Evolutionary conservation across 2,329 filamentous ascomycete species (phyloP), one percentile per base, ranked within the genome.

Genomic region (Pyrenophora seminiperda): DNA sequence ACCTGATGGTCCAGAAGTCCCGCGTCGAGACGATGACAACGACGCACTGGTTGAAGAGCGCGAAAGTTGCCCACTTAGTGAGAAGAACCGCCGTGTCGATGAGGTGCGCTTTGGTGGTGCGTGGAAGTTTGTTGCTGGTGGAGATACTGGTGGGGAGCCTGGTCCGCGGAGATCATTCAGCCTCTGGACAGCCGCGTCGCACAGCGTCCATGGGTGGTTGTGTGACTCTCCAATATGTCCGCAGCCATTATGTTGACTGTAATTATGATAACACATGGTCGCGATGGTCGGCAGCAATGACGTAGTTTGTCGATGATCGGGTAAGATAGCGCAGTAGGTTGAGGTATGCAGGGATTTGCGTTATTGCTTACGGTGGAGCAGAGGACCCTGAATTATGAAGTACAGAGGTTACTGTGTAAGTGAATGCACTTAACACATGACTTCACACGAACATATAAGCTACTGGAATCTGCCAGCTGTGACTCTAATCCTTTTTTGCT

Each of bases 181-280:
- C 4, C 58, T 54, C 18, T 54, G 47, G 29, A 65, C 40, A 10
- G 67, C 68, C 3, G 30, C 20, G 39, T 53, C 39, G 58, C 70
- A 72, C 20, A 70, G 59, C 3, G 67, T 68, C 60, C 61, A 71
- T 10, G 62, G 60, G 4, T 54, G 45, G 13, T 52, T 49, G 48
- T 67, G 55, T 9, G 61, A 56, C 48, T 63, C 59, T 17, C 62
- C 67, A 36, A 67, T 60, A 40, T 72, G 70, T n/a, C 66, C 67
- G 52, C 70, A 72, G 34, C 70, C 68, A 27, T 62, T 62, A 39
- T 71, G 68, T 38, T 62, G 58, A n/a, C 62, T 67, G 54, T 64
- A 66, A 55, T 72, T 72, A 41, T 70, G 63, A 32, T 58, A 67
- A 39, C 67, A 71, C 67, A 70, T 70, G 2, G 5, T 22, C 7